Evolutionary conservation across 2,329 filamentous ascomycete species (phyloP).

Genomic region (Aphanoascus verrucosus): DNA sequence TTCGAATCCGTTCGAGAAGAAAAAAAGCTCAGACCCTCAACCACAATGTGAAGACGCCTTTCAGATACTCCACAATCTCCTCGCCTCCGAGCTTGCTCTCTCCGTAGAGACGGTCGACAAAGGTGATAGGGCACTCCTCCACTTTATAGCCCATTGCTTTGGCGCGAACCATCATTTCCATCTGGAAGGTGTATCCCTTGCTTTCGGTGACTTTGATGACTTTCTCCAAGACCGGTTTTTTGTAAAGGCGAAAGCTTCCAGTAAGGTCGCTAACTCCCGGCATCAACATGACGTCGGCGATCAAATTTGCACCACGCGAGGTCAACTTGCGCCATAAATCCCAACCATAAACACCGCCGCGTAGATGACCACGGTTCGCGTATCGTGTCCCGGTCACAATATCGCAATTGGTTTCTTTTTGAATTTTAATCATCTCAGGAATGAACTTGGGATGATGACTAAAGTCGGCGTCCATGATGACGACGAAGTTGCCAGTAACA

Average conservation of each 20-base stretch:
- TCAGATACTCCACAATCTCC: conserved; percentile 94
- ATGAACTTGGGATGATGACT: conserved; percentile 99
- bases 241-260: conserved; percentile 89
- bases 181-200: conserved; percentile 98
- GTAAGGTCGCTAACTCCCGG: conserved; percentile 94
- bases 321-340: conserved; percentile 72
- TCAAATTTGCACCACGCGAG: conserved; percentile 75
- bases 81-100: conserved; percentile 89
- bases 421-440: conserved; percentile 76
- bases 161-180: conserved; percentile 98
- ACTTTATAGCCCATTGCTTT: conserved; percentile 93
- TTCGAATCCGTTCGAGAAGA: conserved; percentile 5
- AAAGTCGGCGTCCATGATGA: conserved; percentile 99
- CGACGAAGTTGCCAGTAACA: conserved; percentile 82
- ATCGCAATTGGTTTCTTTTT: conserved; percentile 71
- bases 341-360: conserved; percentile 86
- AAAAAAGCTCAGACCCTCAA: conserved; percentile 51
- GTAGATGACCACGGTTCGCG: conserved; percentile 53
- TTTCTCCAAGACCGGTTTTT: conserved; percentile 77
- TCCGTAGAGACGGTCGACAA: conserved; percentile 90
- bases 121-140: conserved; percentile 89
- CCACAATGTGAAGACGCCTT: conserved; percentile 70
- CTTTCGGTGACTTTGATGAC: conserved; percentile 85
- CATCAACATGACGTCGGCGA: conserved; percentile 85
- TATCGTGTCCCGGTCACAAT: conserved; percentile 96